Evolutionary conservation across 2,329 filamentous ascomycete species (phyloP), one percentile per base, ranked within the genome.

Genomic region (Cordyceps cateniannulata): DNA sequence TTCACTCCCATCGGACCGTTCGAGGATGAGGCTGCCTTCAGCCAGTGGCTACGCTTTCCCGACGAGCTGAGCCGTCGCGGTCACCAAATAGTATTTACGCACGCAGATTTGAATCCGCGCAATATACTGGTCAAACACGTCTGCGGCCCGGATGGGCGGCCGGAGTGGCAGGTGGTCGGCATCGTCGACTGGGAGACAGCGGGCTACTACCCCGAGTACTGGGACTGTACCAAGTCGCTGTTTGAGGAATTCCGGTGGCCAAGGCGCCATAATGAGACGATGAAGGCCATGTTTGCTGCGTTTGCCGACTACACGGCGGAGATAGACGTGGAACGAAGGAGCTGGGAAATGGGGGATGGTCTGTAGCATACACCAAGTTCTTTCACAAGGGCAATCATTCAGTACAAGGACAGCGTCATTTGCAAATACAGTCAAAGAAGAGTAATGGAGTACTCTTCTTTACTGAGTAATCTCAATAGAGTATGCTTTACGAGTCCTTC

Each of bases 151-250:
- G 56, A 22, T 3, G 25, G 10, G 29, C 6, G 14, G 18, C 29
- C 14, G 22, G 22, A 5, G 27, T 48, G 42, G 51, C 12, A 56
- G 40, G 69, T 79, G 18, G 69, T 69, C 47, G 78, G 72, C 3
- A 72, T 81, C 25, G 60, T 81, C 24, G 79, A 80, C 64, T 81
- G 77, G 78, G 78, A 81, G 64, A 70, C 72, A 27, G 69, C 74
- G 20, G 77, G 77, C 1, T 81, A 75, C 76, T 79, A 76, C 65
- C 77, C 77, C 2, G 67, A 70, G 20, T 75, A 73, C 58, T 80
- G 71, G 71, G 72, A 73, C 42, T 73, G 72, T 54, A 65, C 71
- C 53, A 71, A 72, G 47, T 71, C 66, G 12, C 18, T 67, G 29
- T 70, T 63, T 50, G 67, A 69, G 55, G 49, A 60, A 1, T 65